Percentiles rank a stretch among this genome's conserved stretches.
Conservation (phyloP, 129 eudicot genomes). For the Mikania micrantha region DNA sequence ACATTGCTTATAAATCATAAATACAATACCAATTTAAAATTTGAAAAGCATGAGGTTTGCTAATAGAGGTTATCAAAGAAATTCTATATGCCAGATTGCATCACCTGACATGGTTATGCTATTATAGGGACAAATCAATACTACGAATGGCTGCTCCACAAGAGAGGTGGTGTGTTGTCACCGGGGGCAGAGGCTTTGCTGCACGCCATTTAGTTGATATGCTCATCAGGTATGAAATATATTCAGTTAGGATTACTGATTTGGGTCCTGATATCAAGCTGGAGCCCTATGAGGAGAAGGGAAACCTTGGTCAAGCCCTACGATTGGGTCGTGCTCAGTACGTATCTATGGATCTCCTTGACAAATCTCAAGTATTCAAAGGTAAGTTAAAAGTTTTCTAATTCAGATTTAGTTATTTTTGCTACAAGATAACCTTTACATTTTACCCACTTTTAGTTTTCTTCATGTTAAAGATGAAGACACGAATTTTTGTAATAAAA, state of each 20-base stretch:
- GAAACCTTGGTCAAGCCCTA: constrained; percentile 63
- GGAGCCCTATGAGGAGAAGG: constrained; percentile 56
- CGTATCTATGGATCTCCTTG: constrained; percentile 69
- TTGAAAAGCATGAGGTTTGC: constrained; percentile 4
- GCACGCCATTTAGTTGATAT: constrained; percentile 88
- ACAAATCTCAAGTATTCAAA: constrained; percentile 73
- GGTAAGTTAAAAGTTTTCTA: constrained; percentile 26
- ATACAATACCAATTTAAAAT: neutral
- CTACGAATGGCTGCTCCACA: constrained; percentile 34
- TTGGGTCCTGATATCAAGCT: constrained; percentile 57
- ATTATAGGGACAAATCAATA: constrained; percentile 8
- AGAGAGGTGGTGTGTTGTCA: constrained; percentile 92
- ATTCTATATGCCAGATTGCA: neutral
- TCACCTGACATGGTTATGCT: neutral
- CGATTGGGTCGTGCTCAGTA: constrained; percentile 69
- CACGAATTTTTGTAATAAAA: neutral
- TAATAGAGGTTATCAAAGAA: neutral
- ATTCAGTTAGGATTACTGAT: constrained; percentile 70
- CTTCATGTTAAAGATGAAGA: neutral
- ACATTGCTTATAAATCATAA: neutral
- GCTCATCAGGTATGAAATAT: constrained; percentile 73
- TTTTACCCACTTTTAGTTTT: neutral
- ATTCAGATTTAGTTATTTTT: neutral
- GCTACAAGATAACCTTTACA: neutral
- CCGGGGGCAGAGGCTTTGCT: constrained; percentile 98